Evolutionary conservation across 1,139 yeast species (phyloP).

Genomic region (Debaryomycetaceae sp.): DNA sequence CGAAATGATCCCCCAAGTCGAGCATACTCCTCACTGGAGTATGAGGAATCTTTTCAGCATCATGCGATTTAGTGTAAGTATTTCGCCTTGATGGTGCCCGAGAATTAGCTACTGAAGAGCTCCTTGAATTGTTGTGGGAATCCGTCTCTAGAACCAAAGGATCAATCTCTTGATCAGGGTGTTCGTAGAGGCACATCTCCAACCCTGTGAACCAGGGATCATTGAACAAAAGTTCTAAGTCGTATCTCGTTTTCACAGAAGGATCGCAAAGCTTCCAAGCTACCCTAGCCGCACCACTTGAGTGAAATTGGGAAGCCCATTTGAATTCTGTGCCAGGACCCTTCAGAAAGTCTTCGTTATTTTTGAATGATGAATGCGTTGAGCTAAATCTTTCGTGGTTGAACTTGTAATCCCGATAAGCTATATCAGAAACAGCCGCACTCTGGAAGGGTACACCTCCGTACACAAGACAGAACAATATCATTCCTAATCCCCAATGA

Average conservation of each 20-base stretch:
- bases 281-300: conserved; percentile 58
- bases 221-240: conserved; percentile 47
- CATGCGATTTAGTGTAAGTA: conserved; percentile 17
- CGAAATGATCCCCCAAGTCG: conserved; percentile 22
- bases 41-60: conserved; percentile 18
- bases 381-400: conserved; percentile 49
- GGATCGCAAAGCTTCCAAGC: conserved; percentile 80
- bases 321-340: conserved; percentile 71
- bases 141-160: conserved; percentile 32
- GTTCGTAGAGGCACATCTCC: conserved; percentile 61
- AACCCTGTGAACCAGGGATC: conserved; percentile 65
- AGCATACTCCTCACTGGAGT: conserved; percentile 41
- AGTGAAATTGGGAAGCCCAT: conserved; percentile 58
- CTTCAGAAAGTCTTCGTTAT: conserved; percentile 36
- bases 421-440: conserved; percentile 49
- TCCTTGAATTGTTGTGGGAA: conserved; percentile 8
- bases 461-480: conserved; percentile 57
- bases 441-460: conserved; percentile 59
- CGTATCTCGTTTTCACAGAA: conserved; percentile 48
- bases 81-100: conserved; percentile 35
- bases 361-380: conserved; percentile 54
- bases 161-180: conserved; percentile 43
- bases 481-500: conserved; percentile 69
- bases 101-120: conserved; percentile 23
- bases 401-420: conserved; percentile 55